Evolutionary conservation across 1,284 basidiomycete genomes (phyloP).

Genomic region (Rhodotorula sp.): DNA sequence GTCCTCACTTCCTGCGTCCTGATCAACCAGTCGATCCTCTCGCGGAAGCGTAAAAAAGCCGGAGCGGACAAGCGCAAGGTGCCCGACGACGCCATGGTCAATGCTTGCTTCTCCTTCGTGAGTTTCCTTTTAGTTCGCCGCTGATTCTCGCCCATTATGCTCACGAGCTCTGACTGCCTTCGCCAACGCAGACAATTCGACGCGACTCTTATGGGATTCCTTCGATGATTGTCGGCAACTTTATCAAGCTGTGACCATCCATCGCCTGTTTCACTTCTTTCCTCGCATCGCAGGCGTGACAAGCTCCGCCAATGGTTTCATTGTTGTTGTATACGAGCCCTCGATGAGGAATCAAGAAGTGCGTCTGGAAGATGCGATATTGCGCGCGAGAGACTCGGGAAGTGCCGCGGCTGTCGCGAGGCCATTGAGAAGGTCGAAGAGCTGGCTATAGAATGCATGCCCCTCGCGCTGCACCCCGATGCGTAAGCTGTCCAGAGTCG

Average conservation of each 20-base stretch:
- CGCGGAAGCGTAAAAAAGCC: slow-evolving; percentile 38
- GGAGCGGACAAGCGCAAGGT: slow-evolving; percentile 48
- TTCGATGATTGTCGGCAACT: slow-evolving; percentile 36
- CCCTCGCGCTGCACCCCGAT: no score
- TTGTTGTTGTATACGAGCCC: background rate
- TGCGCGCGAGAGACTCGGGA: background rate
- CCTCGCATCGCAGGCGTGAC: background rate
- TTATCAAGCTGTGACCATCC: slow-evolving; percentile 17
- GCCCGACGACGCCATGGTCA: slow-evolving; percentile 31
- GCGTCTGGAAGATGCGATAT: background rate
- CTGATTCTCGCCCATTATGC: background rate
- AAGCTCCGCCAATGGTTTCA: background rate
- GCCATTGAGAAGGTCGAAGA: no score
- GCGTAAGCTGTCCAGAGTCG: no score
- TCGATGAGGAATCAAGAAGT: background rate
- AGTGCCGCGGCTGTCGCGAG: background rate
- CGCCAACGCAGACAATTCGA: slow-evolving; percentile 16
- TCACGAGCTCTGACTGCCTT: background rate
- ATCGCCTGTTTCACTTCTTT: no score
- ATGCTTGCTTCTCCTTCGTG: slow-evolving; percentile 26
- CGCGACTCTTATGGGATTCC: slow-evolving; percentile 34
- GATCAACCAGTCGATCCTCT: slow-evolving; percentile 37
- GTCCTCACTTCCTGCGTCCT: slow-evolving; percentile 91
- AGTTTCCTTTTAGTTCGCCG: background rate
- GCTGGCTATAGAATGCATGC: no score